Percentiles rank a stretch among this genome's conserved stretches.
Evolutionary conservation across 169 alveolate species (phyloP).

Genomic region (Sarcocystis neurona): DNA sequence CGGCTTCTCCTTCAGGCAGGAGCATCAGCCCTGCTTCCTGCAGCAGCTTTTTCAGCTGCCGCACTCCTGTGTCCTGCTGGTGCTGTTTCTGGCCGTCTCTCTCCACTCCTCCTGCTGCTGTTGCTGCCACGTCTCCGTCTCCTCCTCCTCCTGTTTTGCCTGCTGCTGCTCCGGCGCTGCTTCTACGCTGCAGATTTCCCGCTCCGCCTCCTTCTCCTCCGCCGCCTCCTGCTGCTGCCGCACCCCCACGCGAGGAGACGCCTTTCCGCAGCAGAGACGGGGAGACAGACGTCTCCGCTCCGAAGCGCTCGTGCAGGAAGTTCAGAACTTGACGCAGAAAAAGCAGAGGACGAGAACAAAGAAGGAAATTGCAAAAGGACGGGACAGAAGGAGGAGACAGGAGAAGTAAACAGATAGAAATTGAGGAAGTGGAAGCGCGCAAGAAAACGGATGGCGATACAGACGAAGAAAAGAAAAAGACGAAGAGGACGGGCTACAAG

Average conservation of each 20-base stretch:
- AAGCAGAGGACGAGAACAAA: too few relatives aligned
- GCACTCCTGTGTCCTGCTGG: too few relatives aligned
- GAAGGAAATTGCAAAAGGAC: too few relatives aligned
- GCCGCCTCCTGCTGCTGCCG: conserved; percentile 1
- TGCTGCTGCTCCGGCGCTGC: neutral
- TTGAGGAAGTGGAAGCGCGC: neutral
- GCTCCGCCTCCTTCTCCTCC: neutral
- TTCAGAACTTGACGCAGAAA: conserved; percentile 28
- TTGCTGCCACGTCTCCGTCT: too few relatives aligned
- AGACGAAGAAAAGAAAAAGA: neutral
- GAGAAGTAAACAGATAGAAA: too few relatives aligned
- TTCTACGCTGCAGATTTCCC: too few relatives aligned
- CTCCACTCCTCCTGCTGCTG: neutral
- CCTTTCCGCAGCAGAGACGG: conserved; percentile 27
- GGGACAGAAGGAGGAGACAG: too few relatives aligned
- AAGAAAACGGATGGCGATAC: neutral
- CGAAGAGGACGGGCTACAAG: too few relatives aligned
- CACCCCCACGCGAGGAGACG: neutral
- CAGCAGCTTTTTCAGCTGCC: conserved; percentile 44
- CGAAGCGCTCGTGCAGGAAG: conserved; percentile 45
- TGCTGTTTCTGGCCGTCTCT: too few relatives aligned
- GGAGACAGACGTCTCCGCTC: conserved; percentile 20
- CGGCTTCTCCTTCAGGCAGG: conserved; percentile 16
- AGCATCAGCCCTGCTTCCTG: conserved; percentile 49
- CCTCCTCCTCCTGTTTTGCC: neutral